Conservation (phyloP, 1,139 yeast genomes). For the Nadsonia commutata region DNA sequence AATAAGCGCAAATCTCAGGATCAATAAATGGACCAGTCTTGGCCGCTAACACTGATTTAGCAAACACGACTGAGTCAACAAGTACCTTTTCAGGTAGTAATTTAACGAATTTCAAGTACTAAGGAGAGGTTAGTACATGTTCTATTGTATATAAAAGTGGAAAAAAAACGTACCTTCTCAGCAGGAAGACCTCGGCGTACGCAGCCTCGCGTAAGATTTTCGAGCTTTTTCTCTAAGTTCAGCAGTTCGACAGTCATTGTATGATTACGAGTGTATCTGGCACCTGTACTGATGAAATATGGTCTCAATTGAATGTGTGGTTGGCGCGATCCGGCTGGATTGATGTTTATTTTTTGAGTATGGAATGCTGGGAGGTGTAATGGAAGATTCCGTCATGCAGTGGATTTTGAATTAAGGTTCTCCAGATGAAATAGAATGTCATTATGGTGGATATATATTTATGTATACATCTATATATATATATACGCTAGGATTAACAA, state of each 20-base stretch:
- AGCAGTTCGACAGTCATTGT: neutral
- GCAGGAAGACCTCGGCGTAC: slow-evolving; percentile 4
- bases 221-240: slow-evolving; percentile 1
- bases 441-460: too few relatives aligned
- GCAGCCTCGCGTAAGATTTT: slow-evolving; percentile 5
- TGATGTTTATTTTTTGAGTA: neutral
- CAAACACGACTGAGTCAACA: slow-evolving; percentile 1
- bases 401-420: too few relatives aligned
- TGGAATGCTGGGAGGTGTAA: neutral
- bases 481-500: too few relatives aligned
- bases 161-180: slow-evolving; percentile 2
- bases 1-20: slow-evolving; percentile 21
- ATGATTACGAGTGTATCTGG: too few relatives aligned
- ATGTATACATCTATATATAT: too few relatives aligned
- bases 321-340: neutral
- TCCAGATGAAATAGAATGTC: too few relatives aligned
- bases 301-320: neutral
- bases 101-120: slow-evolving; percentile 4
- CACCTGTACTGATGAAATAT: neutral
- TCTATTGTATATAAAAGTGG: neutral
- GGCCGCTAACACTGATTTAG: slow-evolving; percentile 6
- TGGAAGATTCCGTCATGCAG: too few relatives aligned
- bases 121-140: neutral
- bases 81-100: slow-evolving; percentile 5
- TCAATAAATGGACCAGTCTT: slow-evolving; percentile 11